Conservation (phyloP, 805 yeast genomes). For the Saturnispora sekii region DNA sequence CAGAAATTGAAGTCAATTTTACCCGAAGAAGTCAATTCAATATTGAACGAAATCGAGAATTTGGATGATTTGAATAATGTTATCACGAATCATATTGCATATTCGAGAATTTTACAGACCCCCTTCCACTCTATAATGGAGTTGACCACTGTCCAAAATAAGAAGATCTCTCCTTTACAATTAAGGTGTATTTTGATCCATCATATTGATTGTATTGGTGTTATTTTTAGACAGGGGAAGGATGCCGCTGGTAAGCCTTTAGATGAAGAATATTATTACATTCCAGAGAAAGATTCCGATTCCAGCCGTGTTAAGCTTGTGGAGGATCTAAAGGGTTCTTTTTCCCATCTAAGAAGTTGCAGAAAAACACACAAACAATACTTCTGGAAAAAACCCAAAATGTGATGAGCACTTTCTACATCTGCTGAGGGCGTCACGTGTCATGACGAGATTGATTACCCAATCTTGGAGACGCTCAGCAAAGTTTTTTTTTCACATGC, state of each 20-base stretch:
- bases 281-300: slow-evolving; percentile 74
- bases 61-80: slow-evolving; percentile 50
- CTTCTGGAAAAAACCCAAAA: slow-evolving; percentile 54
- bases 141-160: slow-evolving; percentile 48
- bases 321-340: slow-evolving; percentile 69
- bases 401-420: not conserved
- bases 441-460: not conserved
- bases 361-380: slow-evolving; percentile 90
- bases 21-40: slow-evolving; percentile 20
- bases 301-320: slow-evolving; percentile 59
- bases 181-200: slow-evolving; percentile 35
- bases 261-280: slow-evolving; percentile 90
- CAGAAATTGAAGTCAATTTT: slow-evolving; percentile 13
- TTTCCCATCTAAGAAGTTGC: slow-evolving; percentile 68
- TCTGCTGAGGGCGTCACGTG: not conserved
- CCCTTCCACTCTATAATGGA: slow-evolving; percentile 61
- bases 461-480: too few species aligned
- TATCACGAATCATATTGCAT: slow-evolving; percentile 78
- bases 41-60: slow-evolving; percentile 30
- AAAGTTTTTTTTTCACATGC: not conserved
- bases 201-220: slow-evolving; percentile 63
- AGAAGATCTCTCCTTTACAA: slow-evolving; percentile 35
- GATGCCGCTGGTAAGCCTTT: slow-evolving; percentile 95
- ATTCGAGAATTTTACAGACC: slow-evolving; percentile 77
- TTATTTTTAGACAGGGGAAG: slow-evolving; percentile 79